These are phyloP conservation scores for Eustoma russellianum DNA, from an alignment of 257 asterid genomes.

Conservation along the genomic window DNA sequence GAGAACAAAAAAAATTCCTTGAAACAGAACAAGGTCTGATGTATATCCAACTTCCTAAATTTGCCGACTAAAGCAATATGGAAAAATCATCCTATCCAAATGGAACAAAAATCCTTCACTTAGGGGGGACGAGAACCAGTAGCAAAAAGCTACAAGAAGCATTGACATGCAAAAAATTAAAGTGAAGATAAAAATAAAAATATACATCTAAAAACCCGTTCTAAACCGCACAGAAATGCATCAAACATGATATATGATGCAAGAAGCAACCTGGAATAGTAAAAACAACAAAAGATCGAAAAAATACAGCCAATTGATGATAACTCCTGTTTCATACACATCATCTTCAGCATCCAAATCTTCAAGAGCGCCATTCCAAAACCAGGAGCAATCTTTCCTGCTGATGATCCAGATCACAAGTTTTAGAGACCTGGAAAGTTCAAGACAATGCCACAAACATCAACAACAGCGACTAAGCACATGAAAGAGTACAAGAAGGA, in stretches of 20 bases:
- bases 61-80: neutral
- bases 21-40: too few species aligned
- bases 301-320: conserved; percentile 4
- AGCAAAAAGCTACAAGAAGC: too few species aligned
- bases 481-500: neutral
- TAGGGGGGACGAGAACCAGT: too few species aligned
- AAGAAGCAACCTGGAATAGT: neutral
- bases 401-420: conserved; percentile 17
- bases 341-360: conserved; percentile 94
- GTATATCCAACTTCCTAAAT: neutral
- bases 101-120: too few species aligned
- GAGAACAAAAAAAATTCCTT: neutral
- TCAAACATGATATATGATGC: too few species aligned
- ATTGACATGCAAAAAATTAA: neutral
- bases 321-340: conserved; percentile 63
- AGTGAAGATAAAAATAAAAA: too few species aligned
- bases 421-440: conserved; percentile 7
- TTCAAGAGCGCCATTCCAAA: conserved; percentile 96
- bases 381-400: conserved; percentile 89
- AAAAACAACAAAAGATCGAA: conserved; percentile 11
- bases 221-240: too few species aligned
- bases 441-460: neutral
- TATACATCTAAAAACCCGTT: too few species aligned
- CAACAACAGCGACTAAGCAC: conserved; percentile 9
- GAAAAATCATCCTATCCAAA: conserved; percentile 11